phyloP scores from a whole-genome alignment of 1,284 basidiomycete species.

The Fomitopsis pinicola region DNA sequence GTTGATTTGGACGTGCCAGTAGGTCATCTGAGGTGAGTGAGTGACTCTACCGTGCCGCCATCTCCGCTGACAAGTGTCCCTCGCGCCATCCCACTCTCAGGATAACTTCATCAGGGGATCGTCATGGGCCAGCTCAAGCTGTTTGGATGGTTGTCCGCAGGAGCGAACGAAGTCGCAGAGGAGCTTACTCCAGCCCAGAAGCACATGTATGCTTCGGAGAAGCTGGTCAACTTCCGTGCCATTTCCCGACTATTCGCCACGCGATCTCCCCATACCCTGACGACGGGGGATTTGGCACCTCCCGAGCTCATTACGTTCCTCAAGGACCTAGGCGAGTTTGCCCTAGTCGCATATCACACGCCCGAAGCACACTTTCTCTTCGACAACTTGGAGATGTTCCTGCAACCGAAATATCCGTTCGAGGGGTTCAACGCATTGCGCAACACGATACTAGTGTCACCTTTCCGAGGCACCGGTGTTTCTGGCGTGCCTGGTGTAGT shows the following conservation, averaged over 20 bases:
- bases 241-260: constrained; percentile 42
- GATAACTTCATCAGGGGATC: not conserved
- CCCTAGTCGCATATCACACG: constrained; percentile 34
- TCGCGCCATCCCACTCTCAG: not conserved
- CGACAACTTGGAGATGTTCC: constrained; percentile 33
- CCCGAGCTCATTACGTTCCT: constrained; percentile 32
- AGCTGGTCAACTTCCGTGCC: constrained; percentile 46
- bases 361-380: constrained; percentile 37
- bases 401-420: constrained; percentile 39
- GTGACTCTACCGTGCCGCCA: not conserved
- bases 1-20: not conserved
- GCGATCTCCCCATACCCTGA: constrained; percentile 36
- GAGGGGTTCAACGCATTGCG: constrained; percentile 41
- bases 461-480: constrained; percentile 32
- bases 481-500: constrained; percentile 40
- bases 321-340: constrained; percentile 48
- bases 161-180: not conserved
- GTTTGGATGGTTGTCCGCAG: not conserved
- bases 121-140: not conserved
- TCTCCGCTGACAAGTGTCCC: not conserved
- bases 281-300: constrained; percentile 33
- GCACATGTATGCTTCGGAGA: constrained; percentile 44
- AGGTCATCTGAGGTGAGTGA: not conserved
- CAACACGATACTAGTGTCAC: constrained; percentile 29
- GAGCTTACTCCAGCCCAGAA: constrained; percentile 25